phyloP scores from a whole-genome alignment of 2,329 filamentous ascomycete species.

The Lomentospora prolificans region DNA sequence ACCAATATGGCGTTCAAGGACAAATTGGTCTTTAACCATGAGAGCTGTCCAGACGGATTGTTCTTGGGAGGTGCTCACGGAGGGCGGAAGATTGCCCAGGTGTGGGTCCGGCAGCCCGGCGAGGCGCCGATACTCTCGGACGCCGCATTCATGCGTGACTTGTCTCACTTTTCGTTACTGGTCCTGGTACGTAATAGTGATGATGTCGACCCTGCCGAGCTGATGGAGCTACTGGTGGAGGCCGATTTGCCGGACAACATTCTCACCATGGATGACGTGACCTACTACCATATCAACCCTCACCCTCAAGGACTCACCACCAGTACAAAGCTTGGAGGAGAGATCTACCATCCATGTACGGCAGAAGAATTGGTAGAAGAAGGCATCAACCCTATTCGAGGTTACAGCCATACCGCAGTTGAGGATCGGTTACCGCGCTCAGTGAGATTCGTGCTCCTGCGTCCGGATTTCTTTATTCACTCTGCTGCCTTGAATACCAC shows the following conservation, averaged over 20 bases:
- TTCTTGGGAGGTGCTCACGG: background rate
- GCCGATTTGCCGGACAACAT: background rate
- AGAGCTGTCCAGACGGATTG: slow-evolving; percentile 4
- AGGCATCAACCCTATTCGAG: slow-evolving; percentile 34
- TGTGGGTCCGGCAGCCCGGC: background rate
- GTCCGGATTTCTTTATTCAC: slow-evolving; percentile 4
- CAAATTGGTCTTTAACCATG: background rate
- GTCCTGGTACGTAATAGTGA: background rate
- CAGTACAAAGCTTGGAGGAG: background rate
- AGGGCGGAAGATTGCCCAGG: background rate
- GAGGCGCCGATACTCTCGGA: slow-evolving; percentile 1
- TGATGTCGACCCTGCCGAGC: background rate
- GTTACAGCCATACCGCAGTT: background rate
- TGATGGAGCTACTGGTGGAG: background rate
- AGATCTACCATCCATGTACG: background rate
- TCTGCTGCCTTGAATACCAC: background rate
- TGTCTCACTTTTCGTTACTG: background rate
- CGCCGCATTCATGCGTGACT: background rate
- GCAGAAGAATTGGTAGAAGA: slow-evolving; percentile 44
- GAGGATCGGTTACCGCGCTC: background rate
- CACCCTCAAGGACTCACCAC: background rate
- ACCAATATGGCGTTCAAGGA: background rate
- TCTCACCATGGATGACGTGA: slow-evolving; percentile 6
- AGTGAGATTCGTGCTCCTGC: slow-evolving; percentile 1
- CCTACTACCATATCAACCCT: background rate